A percentile compares a stretch with the other conserved stretches of the same genome.
phyloP scores from a whole-genome alignment of 768 basidiomycete species.

The Auriscalpium vulgare region DNA sequence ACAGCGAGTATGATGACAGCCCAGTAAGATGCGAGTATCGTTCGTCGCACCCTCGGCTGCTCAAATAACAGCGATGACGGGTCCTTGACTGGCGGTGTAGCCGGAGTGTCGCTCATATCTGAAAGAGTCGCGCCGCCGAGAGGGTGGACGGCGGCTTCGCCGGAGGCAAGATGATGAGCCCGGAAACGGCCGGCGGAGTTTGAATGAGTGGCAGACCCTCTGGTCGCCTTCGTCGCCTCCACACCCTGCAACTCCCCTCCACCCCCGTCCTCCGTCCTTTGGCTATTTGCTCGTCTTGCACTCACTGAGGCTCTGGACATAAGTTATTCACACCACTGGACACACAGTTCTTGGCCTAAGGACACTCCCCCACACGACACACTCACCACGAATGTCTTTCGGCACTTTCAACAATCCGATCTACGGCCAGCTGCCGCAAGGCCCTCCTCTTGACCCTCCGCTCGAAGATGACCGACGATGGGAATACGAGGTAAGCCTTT shows the following conservation, averaged over 20 bases:
- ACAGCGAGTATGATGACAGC: slow-evolving; percentile 63
- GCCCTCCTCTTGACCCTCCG: not conserved
- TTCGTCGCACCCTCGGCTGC: slow-evolving; percentile 29
- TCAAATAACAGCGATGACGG: slow-evolving; percentile 9
- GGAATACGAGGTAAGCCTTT: not conserved
- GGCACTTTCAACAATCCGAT: not conserved
- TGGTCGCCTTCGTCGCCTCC: too few species aligned
- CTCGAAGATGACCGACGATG: not conserved
- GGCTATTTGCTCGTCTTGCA: too few species aligned
- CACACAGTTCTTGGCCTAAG: too few species aligned
- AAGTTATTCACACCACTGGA: too few species aligned
- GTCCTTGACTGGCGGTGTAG: not conserved
- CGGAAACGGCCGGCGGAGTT: not conserved
- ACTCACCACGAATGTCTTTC: not conserved
- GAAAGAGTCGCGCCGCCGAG: too few species aligned
- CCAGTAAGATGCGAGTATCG: slow-evolving; percentile 74
- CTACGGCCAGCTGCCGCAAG: not conserved
- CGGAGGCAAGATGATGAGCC: not conserved
- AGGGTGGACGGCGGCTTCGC: not conserved
- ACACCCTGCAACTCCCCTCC: too few species aligned
- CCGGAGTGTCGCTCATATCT: too few species aligned
- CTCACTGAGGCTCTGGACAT: too few species aligned
- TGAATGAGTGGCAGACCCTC: not conserved
- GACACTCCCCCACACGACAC: not conserved
- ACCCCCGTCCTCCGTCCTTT: too few species aligned